Percentiles rank a stretch among this genome's conserved stretches.
Evolutionary conservation across 192 early-diverging fungal species (phyloP).

Genomic region (Lobulomyces angularis): DNA sequence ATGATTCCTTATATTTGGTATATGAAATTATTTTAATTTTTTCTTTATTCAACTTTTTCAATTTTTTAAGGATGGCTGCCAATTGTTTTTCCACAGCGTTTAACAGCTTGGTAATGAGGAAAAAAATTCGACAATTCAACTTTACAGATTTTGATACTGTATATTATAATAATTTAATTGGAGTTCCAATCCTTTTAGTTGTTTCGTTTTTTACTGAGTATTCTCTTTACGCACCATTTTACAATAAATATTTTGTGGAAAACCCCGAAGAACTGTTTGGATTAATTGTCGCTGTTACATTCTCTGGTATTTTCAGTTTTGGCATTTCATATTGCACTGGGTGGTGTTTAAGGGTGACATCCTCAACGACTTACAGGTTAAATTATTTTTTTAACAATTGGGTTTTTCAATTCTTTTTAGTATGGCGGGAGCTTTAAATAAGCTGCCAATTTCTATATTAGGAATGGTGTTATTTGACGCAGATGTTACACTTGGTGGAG

Average conservation of each 20-base stretch:
- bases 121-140: constrained; percentile 70
- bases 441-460: constrained; percentile 86
- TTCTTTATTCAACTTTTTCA: constrained; percentile 40
- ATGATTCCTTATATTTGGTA: no score
- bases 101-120: constrained; percentile 83
- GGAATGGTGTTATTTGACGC: constrained; percentile 91
- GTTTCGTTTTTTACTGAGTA: constrained; percentile 24
- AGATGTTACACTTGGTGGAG: constrained; percentile 59
- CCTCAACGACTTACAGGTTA: constrained; percentile 41
- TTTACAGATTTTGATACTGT: constrained; percentile 99
- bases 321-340: constrained; percentile 75
- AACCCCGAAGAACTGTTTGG: constrained; percentile 11
- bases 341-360: constrained; percentile 65
- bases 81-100: constrained; percentile 86
- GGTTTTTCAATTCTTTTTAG: constrained; percentile 11
- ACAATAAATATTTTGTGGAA: constrained; percentile 19
- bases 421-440: constrained; percentile 98
- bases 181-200: constrained; percentile 47
- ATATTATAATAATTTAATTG: constrained; percentile 73
- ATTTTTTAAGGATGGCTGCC: constrained; percentile 79
- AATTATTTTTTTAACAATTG: constrained; percentile 2
- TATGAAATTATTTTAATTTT: no score
- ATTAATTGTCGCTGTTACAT: constrained; percentile 33
- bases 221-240: constrained; percentile 5
- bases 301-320: constrained; percentile 78